Conservation (phyloP, 768 basidiomycete species). For the Cystobasidium onofrii region DNA sequence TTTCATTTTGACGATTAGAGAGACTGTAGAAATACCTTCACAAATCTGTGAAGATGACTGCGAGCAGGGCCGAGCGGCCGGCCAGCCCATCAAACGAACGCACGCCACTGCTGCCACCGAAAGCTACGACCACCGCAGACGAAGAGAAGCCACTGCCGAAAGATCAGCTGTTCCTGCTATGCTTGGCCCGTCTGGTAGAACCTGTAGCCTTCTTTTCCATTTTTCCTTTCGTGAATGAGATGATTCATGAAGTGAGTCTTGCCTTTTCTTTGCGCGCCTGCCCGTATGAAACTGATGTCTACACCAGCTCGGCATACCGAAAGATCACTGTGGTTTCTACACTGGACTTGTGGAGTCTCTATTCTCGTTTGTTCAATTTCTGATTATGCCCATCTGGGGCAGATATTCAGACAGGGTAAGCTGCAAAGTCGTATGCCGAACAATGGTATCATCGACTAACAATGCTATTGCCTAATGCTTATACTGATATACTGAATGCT, state of each 20-base stretch:
- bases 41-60: not conserved
- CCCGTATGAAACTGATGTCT: too few species aligned
- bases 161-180: constrained; percentile 34
- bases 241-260: constrained; percentile 11
- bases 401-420: constrained; percentile 16
- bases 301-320: not conserved
- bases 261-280: not conserved
- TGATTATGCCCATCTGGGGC: constrained; percentile 35
- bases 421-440: too few species aligned
- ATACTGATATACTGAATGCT: too few species aligned
- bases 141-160: constrained; percentile 30
- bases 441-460: too few species aligned
- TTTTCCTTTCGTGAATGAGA: constrained; percentile 34
- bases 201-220: constrained; percentile 35
- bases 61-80: not conserved
- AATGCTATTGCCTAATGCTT: too few species aligned
- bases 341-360: constrained; percentile 22
- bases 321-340: constrained; percentile 2
- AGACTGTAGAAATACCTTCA: too few species aligned
- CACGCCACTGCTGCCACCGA: constrained; percentile 14
- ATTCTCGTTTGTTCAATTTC: constrained; percentile 28
- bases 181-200: constrained; percentile 31
- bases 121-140: not conserved
- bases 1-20: too few species aligned
- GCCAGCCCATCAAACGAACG: not conserved